Base-by-base conservation (phyloP, 1,284 basidiomycete genomes). In the Austroboletus niveus region DNA sequence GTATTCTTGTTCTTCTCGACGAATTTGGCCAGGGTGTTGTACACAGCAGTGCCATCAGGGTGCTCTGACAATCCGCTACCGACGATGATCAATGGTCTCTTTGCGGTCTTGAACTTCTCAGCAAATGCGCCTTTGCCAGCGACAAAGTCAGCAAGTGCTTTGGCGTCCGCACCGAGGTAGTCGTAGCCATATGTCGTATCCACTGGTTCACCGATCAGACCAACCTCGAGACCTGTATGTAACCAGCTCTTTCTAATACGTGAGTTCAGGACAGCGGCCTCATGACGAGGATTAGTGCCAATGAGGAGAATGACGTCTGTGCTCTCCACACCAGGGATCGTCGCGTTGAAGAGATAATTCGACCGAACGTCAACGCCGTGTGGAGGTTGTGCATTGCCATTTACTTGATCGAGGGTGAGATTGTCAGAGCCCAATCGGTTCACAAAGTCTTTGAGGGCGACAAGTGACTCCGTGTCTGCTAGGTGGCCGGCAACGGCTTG, bases 321-420 rank as follows among this genome's bases (percentile, higher is more conserved):
- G 54, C 89, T 81, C 66, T 97, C 96, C 42, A 96, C 81, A 42
- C 92, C 91, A 39, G 92, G 85, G 57, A 99, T 94, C 36, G 89
- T 92, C n/a, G 88, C 80, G 75, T 98, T 98, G 81, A 99, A 97
- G 42, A 95, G 85, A 75, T 98, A 99, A 77, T 97, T 98, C 38
- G 92, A 91, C 57, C 97, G 91, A 56, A 98, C 78, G 67, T 99
- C 96, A 53, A 96, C 82, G 42, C 92, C 92, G 60, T 92, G 84
- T 2, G 82, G 79, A 8, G 93, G 90, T 2, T 82, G 69, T 22
- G 76, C 69, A 54, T 80, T 75, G 29, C 93, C 93, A 47, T 82
- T 79, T 10, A 75, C 69, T 60, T 87, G 82, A 68, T 99, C 96
- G 39, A 92, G 77, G 11, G 89, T 75, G 31, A 94, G 84, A 76